Base-by-base conservation (phyloP, 2,329 filamentous ascomycete species). In the Cladosporium sphaerospermum region DNA sequence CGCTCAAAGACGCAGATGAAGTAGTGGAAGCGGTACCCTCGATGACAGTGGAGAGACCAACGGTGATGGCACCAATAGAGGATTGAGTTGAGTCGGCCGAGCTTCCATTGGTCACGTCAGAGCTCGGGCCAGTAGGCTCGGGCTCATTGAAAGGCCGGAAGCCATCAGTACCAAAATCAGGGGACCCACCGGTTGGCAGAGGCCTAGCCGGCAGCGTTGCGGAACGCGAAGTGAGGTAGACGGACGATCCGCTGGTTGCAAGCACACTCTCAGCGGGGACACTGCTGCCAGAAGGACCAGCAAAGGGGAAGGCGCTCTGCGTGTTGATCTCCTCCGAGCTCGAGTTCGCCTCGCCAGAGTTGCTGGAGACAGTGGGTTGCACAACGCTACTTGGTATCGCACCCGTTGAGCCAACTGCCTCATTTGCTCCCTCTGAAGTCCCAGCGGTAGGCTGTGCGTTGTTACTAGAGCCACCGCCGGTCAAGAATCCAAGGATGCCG, bases 1-100 rank as follows among this genome's bases (percentile, higher is more conserved):
- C 48, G 19, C 23, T 44, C 16, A 51, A 14, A 13, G 52, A 14
- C 9, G 51, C 37, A n/a, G 51, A 48, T 7, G 54, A 54, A 18
- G 56, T 53, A 33, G 52, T 36, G 5, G 52, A 28, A 16, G 54
- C 45, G 14, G 39, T 34, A 5, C 58, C 60, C 18, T 59, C 60
- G 14, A 67, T 59, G 45, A 66, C 58, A 3, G 64, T 67, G 4
- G 64, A 65, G 4, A 69, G 54, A 13, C 67, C 67, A 19, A 69
- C 64, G 32, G 65, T 64, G 55, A 68, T 64, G 8, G 63, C 59
- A 34, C 56, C 61, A 33, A 56, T 28, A 28, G 50, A 59, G 9
- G 56, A 56, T 16, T 45, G 52, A 9, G 51, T 52, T 16, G 40
- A 52, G 16, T 28, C 47, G 2, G 48, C 42, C 4, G 23, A 50